Percentiles rank a stretch among this genome's conserved stretches.
Conservation (phyloP, 495 filamentous ascomycete genomes). For the Talaromyces ruber region DNA sequence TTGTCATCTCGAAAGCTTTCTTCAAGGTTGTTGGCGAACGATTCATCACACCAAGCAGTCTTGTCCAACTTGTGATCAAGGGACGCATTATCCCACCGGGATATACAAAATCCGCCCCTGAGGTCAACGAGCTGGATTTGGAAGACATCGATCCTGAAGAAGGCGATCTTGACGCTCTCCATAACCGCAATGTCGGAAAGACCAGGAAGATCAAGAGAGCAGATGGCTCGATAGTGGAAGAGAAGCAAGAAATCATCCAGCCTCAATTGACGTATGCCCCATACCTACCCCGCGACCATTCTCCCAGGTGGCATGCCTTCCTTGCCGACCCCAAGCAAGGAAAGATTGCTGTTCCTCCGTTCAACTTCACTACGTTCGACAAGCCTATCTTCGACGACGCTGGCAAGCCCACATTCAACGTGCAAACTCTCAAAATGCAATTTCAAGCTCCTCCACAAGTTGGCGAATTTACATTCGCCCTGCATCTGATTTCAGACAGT, state of each 20-base stretch:
- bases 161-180: conserved; percentile 80
- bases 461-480: conserved; percentile 83
- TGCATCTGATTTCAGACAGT: conserved; percentile 87
- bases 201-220: conserved; percentile 48
- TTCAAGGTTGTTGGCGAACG: conserved; percentile 97
- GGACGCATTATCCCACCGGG: conserved; percentile 90
- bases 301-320: conserved; percentile 88
- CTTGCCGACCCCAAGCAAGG: conserved; percentile 87
- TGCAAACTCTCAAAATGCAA: conserved; percentile 95
- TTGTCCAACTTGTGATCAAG: conserved; percentile 92
- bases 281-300: conserved; percentile 80
- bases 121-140: conserved; percentile 66
- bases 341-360: conserved; percentile 91
- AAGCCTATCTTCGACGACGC: conserved; percentile 67
- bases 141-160: conserved; percentile 90
- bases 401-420: conserved; percentile 76
- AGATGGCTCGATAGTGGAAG: conserved; percentile 42
- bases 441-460: conserved; percentile 92
- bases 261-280: conserved; percentile 83
- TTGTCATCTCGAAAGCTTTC: conserved; percentile 87
- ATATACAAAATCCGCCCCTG: conserved; percentile 52
- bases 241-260: conserved; percentile 51
- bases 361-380: conserved; percentile 83
- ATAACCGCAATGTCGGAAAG: conserved; percentile 63
- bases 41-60: conserved; percentile 82